phyloP scores from a whole-genome alignment of 2,329 filamentous ascomycete genomes.

The Colletotrichum liriopes region DNA sequence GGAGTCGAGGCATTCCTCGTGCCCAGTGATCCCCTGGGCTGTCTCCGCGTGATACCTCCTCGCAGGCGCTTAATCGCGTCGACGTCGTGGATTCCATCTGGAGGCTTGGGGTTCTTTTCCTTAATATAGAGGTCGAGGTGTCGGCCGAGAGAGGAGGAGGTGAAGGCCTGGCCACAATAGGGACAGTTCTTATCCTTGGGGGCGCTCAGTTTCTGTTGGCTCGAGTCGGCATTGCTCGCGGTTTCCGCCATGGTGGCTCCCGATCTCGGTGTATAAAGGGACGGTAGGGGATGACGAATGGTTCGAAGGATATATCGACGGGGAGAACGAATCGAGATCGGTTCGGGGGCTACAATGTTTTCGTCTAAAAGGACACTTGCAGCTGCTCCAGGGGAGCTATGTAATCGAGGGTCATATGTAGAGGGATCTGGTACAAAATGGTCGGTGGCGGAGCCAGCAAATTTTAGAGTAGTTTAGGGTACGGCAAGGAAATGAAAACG shows the following conservation, averaged over 20 bases:
- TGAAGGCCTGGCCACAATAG: constrained; percentile 91
- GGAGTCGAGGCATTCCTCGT: constrained; percentile 76
- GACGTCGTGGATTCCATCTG: constrained; percentile 91
- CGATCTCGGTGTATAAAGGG: neutral
- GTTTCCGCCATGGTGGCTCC: constrained; percentile 49
- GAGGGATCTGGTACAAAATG: constrained; percentile 2
- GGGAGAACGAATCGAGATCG: neutral
- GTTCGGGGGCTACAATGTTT: constrained; percentile 15
- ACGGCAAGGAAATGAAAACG: constrained; percentile 28
- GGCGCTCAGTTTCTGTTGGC: constrained; percentile 60
- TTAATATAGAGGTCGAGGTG: constrained; percentile 96
- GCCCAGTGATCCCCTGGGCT: constrained; percentile 77
- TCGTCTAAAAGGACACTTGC: constrained; percentile 22
- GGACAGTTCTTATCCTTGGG: constrained; percentile 90
- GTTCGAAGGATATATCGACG: constrained; percentile 18
- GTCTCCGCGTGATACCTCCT: constrained; percentile 87
- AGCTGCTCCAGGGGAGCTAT: constrained; percentile 43
- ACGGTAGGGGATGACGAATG: constrained; percentile 11
- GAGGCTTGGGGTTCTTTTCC: constrained; percentile 89
- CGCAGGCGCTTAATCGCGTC: constrained; percentile 89
- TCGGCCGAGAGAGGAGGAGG: constrained; percentile 91
- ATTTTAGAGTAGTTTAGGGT: constrained; percentile 21
- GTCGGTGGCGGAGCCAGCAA: constrained; percentile 21
- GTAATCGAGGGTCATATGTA: constrained; percentile 38
- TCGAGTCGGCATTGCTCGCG: constrained; percentile 53